Evolutionary conservation across 148 eudicot genomes (phyloP).

Genomic region (Vaccinium macrocarpon): DNA sequence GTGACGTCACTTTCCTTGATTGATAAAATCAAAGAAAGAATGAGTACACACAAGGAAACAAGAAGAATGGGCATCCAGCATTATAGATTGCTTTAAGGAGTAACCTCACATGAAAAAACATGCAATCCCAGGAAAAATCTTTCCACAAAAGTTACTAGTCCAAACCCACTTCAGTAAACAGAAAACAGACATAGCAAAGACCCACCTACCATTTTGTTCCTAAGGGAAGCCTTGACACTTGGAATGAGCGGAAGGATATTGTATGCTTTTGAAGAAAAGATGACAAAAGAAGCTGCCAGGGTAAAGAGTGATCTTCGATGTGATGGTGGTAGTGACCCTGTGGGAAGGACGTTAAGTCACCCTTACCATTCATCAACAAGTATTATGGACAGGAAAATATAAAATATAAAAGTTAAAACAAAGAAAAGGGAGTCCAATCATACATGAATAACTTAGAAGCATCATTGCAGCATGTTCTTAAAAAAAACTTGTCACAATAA

Average conservation of each 20-base stretch:
- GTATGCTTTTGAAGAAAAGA: conserved; percentile 82
- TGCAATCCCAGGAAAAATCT: not conserved
- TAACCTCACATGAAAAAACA: not conserved
- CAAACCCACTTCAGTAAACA: conserved; percentile 2
- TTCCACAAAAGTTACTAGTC: not conserved
- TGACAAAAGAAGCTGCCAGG: conserved; percentile 74
- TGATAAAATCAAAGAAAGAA: not conserved
- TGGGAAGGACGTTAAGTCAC: conserved; percentile 15
- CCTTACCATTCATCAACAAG: not conserved
- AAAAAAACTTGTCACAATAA: not conserved
- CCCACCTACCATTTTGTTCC: conserved; percentile 53
- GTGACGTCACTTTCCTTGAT: not conserved
- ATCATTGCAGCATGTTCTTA: not conserved
- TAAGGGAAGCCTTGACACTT: conserved; percentile 61
- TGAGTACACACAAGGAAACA: not conserved
- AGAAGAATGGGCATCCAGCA: not conserved
- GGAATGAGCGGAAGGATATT: conserved; percentile 60
- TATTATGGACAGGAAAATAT: not conserved
- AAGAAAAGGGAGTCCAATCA: not conserved
- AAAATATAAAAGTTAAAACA: not conserved
- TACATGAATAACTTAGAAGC: not conserved
- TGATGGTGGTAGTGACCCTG: conserved; percentile 84
- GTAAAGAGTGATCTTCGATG: conserved; percentile 84
- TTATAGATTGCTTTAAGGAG: not conserved
- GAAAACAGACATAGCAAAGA: not conserved